Conservation (phyloP, 2,329 filamentous ascomycete species). For the Fusarium albidum region DNA sequence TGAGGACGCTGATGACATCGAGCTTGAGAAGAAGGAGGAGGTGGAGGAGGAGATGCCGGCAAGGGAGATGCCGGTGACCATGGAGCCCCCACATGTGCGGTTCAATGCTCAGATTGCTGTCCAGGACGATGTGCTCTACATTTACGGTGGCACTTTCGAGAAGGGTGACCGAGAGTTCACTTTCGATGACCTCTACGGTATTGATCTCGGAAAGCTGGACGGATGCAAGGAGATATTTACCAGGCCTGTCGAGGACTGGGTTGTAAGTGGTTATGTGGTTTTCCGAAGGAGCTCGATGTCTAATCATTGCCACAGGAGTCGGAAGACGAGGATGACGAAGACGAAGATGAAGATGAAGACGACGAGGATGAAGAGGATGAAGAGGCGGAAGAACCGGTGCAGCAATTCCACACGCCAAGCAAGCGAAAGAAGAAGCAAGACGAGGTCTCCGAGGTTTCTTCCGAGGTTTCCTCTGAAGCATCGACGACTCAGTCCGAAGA, state of each 20-base stretch:
- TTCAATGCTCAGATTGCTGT: conserved; percentile 94
- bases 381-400: conserved; percentile 56
- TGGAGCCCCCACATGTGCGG: conserved; percentile 86
- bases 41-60: conserved; percentile 65
- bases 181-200: conserved; percentile 92
- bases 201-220: conserved; percentile 94
- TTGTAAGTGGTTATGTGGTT: conserved; percentile 55
- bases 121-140: conserved; percentile 90
- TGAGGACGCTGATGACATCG: conserved; percentile 58
- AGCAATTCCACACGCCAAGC: conserved; percentile 57
- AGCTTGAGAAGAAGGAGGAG: conserved; percentile 59
- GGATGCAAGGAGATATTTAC: conserved; percentile 92
- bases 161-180: conserved; percentile 95
- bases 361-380: conserved; percentile 64
- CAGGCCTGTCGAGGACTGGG: conserved; percentile 84
- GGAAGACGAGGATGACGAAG: conserved; percentile 67
- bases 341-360: conserved; percentile 65
- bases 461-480: conserved; percentile 41
- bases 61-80: conserved; percentile 71
- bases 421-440: conserved; percentile 65
- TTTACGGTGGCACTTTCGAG: conserved; percentile 95
- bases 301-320: conserved; percentile 55
- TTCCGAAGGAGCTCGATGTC: background rate
- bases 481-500: conserved; percentile 47
- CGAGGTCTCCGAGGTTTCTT: conserved; percentile 51